Evolutionary conservation across 306 rosid species (phyloP).

Genomic region (Crotalaria pallida): DNA sequence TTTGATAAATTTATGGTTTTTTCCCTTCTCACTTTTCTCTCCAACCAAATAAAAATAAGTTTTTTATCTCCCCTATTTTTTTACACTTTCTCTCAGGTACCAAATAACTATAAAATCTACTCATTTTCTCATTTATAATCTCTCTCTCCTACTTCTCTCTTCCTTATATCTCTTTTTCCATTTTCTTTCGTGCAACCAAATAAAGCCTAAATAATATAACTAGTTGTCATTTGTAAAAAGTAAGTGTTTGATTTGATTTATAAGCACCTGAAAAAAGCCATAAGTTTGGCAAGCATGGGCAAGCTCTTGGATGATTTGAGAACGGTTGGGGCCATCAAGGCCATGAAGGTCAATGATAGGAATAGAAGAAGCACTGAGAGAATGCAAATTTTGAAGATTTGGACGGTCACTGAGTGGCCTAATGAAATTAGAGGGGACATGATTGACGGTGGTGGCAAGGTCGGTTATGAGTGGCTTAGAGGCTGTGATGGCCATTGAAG

Average conservation of each 20-base stretch:
- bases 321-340: background rate
- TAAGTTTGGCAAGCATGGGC: constrained; percentile 45
- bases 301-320: constrained; percentile 18
- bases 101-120: too few species aligned
- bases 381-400: background rate
- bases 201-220: too few species aligned
- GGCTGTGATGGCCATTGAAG: background rate
- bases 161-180: too few species aligned
- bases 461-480: constrained; percentile 23
- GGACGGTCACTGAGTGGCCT: constrained; percentile 28
- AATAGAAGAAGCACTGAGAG: background rate
- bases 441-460: constrained; percentile 4
- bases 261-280: constrained; percentile 54
- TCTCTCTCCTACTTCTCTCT: too few species aligned
- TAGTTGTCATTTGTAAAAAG: too few species aligned
- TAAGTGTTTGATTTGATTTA: background rate
- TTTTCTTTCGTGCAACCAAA: too few species aligned
- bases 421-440: constrained; percentile 29
- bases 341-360: constrained; percentile 21
- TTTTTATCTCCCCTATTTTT: too few species aligned
- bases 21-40: too few species aligned
- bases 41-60: too few species aligned
- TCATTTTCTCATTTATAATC: too few species aligned
- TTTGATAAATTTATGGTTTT: too few species aligned
- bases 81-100: too few species aligned